These are phyloP conservation scores for Canavalia gladiata DNA, from an alignment of 306 rosid genomes.

Conservation along the genomic window DNA sequence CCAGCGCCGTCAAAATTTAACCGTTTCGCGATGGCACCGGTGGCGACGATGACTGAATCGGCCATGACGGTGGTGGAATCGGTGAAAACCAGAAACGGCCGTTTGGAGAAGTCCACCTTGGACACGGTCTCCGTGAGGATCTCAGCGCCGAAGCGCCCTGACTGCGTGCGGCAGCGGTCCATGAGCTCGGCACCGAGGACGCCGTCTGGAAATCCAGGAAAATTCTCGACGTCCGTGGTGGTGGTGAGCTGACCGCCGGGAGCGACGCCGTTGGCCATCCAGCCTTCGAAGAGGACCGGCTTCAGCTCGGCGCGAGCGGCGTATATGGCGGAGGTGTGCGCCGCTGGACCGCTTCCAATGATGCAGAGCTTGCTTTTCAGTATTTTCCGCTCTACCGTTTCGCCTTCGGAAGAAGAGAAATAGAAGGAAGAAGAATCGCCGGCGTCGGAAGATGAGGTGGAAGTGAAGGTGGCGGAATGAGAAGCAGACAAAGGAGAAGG, in stretches of 20 bases:
- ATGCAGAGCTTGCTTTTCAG: constrained; percentile 78
- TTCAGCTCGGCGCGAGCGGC: constrained; percentile 85
- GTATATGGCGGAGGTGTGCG: constrained; percentile 89
- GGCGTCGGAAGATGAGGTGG: constrained; percentile 25
- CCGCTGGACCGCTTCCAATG: constrained; percentile 92
- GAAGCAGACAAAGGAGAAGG: neutral
- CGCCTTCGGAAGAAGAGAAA: neutral
- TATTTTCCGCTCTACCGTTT: constrained; percentile 42
- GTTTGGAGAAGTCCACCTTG: constrained; percentile 68
- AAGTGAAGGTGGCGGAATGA: neutral
- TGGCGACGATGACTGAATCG: constrained; percentile 70
- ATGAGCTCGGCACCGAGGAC: constrained; percentile 75
- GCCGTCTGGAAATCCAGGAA: constrained; percentile 85
- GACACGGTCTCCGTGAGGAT: constrained; percentile 76
- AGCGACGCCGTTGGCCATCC: constrained; percentile 89
- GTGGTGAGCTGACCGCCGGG: constrained; percentile 95
- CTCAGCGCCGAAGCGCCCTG: constrained; percentile 73
- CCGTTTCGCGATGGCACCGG: constrained; percentile 83
- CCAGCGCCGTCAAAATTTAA: constrained; percentile 69
- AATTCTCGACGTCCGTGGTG: constrained; percentile 92
- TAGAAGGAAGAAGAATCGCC: neutral
- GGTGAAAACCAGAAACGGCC: constrained; percentile 69
- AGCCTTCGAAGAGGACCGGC: constrained; percentile 87
- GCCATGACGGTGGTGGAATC: constrained; percentile 63
- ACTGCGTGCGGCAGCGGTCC: constrained; percentile 74